Percentiles rank a stretch among this genome's conserved stretches.
Conservation (phyloP, 2,329 filamentous ascomycete genomes). For the Fusarium mangiferae region DNA sequence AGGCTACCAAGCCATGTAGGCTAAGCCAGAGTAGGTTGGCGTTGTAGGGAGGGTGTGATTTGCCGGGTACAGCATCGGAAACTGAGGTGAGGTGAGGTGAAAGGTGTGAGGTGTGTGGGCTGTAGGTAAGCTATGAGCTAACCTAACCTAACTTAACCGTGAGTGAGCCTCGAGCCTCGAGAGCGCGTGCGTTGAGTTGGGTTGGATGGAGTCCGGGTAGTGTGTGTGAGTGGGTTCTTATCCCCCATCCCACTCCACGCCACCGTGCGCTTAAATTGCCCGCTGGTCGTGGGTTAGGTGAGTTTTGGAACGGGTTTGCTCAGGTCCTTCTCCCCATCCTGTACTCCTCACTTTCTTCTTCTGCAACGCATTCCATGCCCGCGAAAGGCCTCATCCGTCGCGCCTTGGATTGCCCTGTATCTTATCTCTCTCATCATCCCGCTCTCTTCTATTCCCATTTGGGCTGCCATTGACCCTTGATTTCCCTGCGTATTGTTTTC, state of each 20-base stretch:
- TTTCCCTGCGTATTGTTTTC: constrained; percentile 13
- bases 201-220: constrained; percentile 5
- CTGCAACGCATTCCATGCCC: constrained; percentile 49
- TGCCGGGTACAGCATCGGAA: constrained; percentile 33
- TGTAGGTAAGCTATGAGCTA: constrained; percentile 9
- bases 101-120: neutral
- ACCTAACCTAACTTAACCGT: neutral
- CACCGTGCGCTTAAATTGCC: constrained; percentile 26
- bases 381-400: constrained; percentile 47
- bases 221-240: constrained; percentile 41
- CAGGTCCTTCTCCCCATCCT: constrained; percentile 54
- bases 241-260: constrained; percentile 29
- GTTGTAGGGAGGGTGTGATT: constrained; percentile 23
- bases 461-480: constrained; percentile 24
- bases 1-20: neutral
- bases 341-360: constrained; percentile 52
- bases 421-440: constrained; percentile 16
- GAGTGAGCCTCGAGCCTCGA: constrained; percentile 8
- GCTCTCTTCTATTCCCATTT: constrained; percentile 7
- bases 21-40: neutral
- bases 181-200: constrained; percentile 24
- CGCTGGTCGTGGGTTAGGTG: constrained; percentile 54
- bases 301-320: constrained; percentile 52
- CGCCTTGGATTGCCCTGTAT: constrained; percentile 28
- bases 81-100: constrained; percentile 19